Evolutionary conservation across 805 yeast species (phyloP).

Genomic region (Metschnikowia dekortorum): DNA sequence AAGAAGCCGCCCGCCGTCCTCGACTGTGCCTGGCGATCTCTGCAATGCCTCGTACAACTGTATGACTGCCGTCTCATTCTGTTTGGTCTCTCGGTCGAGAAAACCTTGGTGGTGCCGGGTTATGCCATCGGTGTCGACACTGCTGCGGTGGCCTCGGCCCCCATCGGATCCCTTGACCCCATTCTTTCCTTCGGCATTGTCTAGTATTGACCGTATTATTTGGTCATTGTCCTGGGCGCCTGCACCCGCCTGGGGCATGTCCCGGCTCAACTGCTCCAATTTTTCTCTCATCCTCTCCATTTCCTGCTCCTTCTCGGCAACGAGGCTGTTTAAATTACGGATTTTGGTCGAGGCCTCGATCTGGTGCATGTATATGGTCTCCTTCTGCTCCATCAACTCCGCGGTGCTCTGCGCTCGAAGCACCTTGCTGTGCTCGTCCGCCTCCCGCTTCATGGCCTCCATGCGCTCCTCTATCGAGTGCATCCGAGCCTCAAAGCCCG

Average conservation of each 20-base stretch:
- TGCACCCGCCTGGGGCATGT: not conserved
- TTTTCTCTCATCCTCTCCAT: not conserved
- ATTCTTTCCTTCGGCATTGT: not conserved
- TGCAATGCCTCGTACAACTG: constrained; percentile 1
- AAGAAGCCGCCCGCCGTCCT: not conserved
- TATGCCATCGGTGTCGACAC: no score
- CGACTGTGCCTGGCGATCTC: not conserved
- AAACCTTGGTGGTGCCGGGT: not conserved
- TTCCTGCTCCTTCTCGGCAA: not conserved
- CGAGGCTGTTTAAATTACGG: not conserved
- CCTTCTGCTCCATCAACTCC: constrained; percentile 1
- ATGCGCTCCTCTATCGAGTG: constrained; percentile 4
- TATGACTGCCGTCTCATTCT: not conserved
- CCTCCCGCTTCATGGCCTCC: constrained; percentile 1
- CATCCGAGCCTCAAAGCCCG: constrained; percentile 7
- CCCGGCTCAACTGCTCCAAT: not conserved
- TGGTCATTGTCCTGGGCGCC: not conserved
- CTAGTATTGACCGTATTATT: not conserved
- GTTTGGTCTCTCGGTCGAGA: not conserved
- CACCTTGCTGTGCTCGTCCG: constrained; percentile 1
- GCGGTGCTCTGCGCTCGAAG: not conserved
- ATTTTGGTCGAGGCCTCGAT: not conserved
- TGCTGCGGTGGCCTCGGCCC: not conserved
- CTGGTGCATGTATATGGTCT: not conserved
- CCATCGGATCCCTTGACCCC: not conserved